Base-by-base conservation (phyloP, 306 rosid genomes). In the Oemleria cerasiformis region DNA sequence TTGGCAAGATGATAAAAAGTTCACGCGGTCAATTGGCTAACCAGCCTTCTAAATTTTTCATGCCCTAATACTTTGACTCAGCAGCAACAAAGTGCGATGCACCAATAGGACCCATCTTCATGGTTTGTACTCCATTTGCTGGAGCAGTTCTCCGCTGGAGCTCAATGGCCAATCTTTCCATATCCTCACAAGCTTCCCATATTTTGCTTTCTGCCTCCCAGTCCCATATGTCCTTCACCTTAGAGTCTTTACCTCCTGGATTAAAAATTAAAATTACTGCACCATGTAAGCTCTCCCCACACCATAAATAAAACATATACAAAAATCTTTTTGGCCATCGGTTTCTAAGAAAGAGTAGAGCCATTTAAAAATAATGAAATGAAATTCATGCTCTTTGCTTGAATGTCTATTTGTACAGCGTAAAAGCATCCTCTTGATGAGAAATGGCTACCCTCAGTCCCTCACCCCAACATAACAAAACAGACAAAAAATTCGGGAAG, bases 141-240 rank as follows among this genome's bases (percentile, higher is more conserved):
- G 20, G 17, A 55, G 78, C 34, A 50, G 76, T 61, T 63, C 34
- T 13, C 12, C 20, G 54, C 20, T 44, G 41, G 68, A 65, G 25
- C 34, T 39, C 30, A 14, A 38, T 40, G 48, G 42, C 63, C 81
- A 77, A 78, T 65, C 73, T 78, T 66, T 78, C 81, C 69, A 72
- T 58, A 51, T 78, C 73, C 63, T 72, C 81, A n/a, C 49, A 65
- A 25, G 43, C 66, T 66, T 78, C 81, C 60, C 73, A 72, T 40
- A 58, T 43, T 62, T 8, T 67, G 73, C 81, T 78, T 54, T 66
- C 70, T 49, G 66, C 41, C 48, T 78, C 69, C 81, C 77, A 78
- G 50, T 78, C 73, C 81, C 81, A 78, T 25, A 72, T 25, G 45
- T 30, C 19, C 45, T 25, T 58, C 38, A 48, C 25, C 39, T 40